Evolutionary conservation across 139 green algal genomes (phyloP).

Genomic region (Micractinium conductrix): DNA sequence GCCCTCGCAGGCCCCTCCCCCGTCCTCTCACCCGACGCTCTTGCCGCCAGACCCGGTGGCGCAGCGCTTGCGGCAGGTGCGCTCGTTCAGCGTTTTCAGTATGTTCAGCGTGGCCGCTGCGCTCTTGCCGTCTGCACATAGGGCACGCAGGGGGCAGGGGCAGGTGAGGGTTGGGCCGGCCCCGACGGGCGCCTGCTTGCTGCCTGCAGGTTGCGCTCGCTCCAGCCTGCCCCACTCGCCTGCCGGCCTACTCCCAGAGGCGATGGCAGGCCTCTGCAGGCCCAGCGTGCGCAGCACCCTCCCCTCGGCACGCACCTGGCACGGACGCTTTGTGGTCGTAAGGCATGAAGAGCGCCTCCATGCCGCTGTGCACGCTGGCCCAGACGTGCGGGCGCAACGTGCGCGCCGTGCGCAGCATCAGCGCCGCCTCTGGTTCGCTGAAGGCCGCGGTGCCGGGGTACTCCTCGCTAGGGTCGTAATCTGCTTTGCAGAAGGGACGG

Average conservation of each 20-base stretch:
- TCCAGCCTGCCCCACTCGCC: not conserved
- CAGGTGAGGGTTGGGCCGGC: not conserved
- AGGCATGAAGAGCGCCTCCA: conserved; percentile 97
- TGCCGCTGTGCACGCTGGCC: conserved; percentile 96
- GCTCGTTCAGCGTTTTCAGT: conserved; percentile 76
- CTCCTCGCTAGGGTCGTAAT: conserved; percentile 94
- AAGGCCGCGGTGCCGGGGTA: conserved; percentile 81
- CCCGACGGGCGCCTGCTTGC: not conserved
- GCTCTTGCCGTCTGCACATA: conserved; percentile 41
- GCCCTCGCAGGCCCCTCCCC: not conserved
- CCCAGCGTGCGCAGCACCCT: no score
- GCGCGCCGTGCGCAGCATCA: conserved; percentile 71
- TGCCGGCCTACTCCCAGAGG: not conserved
- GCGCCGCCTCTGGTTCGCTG: conserved; percentile 90
- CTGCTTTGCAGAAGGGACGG: conserved; percentile 26
- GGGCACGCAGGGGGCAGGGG: not conserved
- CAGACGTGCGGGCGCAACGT: conserved; percentile 88
- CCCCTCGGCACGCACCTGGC: not conserved
- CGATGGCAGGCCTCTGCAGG: not conserved
- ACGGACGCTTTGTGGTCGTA: conserved; percentile 85
- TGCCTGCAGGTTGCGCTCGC: no score
- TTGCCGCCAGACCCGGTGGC: conserved; percentile 89
- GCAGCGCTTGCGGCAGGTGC: conserved; percentile 69
- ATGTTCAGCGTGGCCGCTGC: conserved; percentile 66
- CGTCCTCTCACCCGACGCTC: conserved; percentile 78